Conservation (phyloP, 257 asterid genomes). For the Solanum pennellii region DNA sequence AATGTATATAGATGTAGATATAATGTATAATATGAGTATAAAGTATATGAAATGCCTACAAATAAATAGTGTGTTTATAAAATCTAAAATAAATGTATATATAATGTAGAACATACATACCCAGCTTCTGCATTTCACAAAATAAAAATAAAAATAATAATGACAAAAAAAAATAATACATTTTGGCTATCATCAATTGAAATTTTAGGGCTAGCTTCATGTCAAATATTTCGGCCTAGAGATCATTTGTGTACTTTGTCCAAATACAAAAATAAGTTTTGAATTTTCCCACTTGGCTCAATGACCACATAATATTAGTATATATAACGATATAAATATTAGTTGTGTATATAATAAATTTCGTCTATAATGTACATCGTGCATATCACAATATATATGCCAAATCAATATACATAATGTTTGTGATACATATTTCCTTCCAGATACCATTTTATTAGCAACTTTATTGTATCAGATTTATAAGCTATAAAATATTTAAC, state of each 20-base stretch:
- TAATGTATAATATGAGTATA: background rate
- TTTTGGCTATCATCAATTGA: background rate
- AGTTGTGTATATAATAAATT: background rate
- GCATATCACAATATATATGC: background rate
- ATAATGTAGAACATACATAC: background rate
- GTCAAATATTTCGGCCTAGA: background rate
- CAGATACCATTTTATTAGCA: background rate
- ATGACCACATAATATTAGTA: background rate
- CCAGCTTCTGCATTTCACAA: background rate
- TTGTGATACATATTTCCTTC: background rate
- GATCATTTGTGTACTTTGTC: background rate
- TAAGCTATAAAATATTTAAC: background rate
- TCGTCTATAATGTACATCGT: background rate
- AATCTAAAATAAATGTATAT: background rate
- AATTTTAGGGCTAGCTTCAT: background rate
- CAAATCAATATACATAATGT: background rate
- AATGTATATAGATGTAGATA: background rate
- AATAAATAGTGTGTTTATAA: too few relatives aligned
- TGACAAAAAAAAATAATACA: too few relatives aligned
- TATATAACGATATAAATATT: too few relatives aligned
- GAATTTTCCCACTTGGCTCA: background rate
- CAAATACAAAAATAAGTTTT: background rate
- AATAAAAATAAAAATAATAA: too few relatives aligned
- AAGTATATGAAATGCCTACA: background rate
- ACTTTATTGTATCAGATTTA: too few relatives aligned